Evolutionary conservation across 192 early-diverging fungal species (phyloP).

Genomic region (Oehlia diaphana): DNA sequence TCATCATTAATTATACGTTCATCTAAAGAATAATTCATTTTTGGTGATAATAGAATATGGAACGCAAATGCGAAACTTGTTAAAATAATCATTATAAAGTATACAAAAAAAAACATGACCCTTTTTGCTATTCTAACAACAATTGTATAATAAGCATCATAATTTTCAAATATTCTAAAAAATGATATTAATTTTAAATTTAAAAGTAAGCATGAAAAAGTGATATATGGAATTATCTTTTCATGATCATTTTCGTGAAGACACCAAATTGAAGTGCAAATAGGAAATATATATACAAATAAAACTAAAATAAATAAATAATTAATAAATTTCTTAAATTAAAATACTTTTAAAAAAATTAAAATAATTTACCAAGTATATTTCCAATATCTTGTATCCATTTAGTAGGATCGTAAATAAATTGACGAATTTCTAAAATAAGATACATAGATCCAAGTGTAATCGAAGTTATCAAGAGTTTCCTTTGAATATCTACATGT

Average conservation of each 20-base stretch:
- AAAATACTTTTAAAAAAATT: too few relatives aligned
- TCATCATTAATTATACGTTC: neutral
- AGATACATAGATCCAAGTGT: neutral
- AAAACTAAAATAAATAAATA: too few relatives aligned
- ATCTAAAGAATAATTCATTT: too few relatives aligned
- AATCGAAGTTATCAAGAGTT: neutral
- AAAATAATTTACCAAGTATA: neutral
- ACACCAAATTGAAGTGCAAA: neutral
- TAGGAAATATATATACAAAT: neutral
- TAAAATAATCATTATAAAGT: neutral
- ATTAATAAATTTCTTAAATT: too few relatives aligned
- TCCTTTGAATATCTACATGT: neutral
- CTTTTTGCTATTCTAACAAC: neutral
- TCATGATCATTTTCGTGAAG: too few relatives aligned
- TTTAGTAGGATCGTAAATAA: neutral
- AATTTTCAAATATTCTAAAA: neutral
- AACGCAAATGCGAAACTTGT: neutral
- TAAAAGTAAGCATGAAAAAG: slow-evolving; percentile 2
- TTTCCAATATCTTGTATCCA: neutral
- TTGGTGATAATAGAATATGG: neutral
- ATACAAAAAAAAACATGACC: neutral
- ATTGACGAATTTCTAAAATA: neutral
- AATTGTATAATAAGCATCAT: neutral
- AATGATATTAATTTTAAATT: neutral
- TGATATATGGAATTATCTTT: too few relatives aligned